phyloP scores from a whole-genome alignment of 495 filamentous ascomycete genomes.

The Daldinia grandis region DNA sequence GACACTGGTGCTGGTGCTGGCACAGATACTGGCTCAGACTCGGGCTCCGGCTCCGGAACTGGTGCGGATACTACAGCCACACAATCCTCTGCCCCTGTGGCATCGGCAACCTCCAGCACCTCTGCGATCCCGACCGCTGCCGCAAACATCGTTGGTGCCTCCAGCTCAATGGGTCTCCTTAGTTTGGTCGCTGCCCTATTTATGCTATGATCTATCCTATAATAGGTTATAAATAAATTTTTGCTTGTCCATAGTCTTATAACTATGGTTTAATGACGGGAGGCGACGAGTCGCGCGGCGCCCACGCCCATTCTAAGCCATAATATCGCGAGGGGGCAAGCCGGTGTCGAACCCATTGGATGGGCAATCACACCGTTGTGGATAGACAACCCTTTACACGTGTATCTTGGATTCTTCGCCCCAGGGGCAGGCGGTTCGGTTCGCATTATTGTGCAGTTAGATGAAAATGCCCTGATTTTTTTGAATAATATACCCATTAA shows the following conservation, averaged over 20 bases:
- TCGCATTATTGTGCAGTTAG: slow-evolving; percentile 41
- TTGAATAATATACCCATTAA: slow-evolving; percentile 46
- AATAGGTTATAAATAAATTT: background rate
- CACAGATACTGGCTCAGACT: background rate
- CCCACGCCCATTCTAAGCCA: background rate
- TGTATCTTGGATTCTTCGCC: slow-evolving; percentile 38
- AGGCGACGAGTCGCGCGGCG: slow-evolving; percentile 15
- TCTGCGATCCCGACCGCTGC: slow-evolving; percentile 18
- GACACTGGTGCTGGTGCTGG: background rate
- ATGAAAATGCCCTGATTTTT: slow-evolving; percentile 37
- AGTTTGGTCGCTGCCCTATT: slow-evolving; percentile 47
- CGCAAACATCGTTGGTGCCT: slow-evolving; percentile 33
- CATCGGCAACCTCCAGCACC: slow-evolving; percentile 5
- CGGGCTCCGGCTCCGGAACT: background rate
- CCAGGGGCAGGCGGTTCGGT: slow-evolving; percentile 31
- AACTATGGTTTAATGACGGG: slow-evolving; percentile 24
- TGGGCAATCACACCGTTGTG: slow-evolving; percentile 17
- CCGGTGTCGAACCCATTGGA: slow-evolving; percentile 21
- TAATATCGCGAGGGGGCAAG: slow-evolving; percentile 17
- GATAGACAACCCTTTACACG: slow-evolving; percentile 22
- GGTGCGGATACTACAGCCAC: slow-evolving; percentile 1
- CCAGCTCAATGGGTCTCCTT: slow-evolving; percentile 42
- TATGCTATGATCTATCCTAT: slow-evolving; percentile 46
- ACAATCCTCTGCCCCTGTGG: slow-evolving; percentile 1
- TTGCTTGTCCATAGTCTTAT: slow-evolving; percentile 2